A percentile compares a stretch with the other conserved stretches of the same genome.
phyloP scores from a whole-genome alignment of 2,329 filamentous ascomycete genomes.

The Colletotrichum sojae region DNA sequence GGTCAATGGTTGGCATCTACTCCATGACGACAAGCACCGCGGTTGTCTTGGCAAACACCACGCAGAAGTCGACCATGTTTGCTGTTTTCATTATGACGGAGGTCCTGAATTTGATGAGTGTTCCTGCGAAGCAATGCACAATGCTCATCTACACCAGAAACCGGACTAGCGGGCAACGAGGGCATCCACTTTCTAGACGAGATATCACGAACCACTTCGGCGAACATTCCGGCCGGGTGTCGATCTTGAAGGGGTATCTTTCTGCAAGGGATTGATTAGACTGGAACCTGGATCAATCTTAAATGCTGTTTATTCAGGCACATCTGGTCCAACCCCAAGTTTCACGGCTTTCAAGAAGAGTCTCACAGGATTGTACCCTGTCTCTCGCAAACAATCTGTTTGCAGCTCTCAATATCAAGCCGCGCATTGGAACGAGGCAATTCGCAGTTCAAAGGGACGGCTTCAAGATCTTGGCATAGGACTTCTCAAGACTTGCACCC shows the following conservation, averaged over 20 bases:
- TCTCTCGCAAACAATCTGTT: not conserved
- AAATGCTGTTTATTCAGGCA: not conserved
- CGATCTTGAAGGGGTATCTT: constrained; percentile 6
- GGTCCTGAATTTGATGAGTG: not conserved
- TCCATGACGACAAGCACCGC: constrained; percentile 8
- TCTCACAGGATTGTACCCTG: not conserved
- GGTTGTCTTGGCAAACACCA: not conserved
- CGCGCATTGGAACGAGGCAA: not conserved
- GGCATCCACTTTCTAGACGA: constrained; percentile 11
- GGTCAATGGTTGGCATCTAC: not conserved
- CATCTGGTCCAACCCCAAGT: not conserved
- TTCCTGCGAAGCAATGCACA: constrained; percentile 5
- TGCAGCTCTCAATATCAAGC: not conserved
- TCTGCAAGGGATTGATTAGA: not conserved
- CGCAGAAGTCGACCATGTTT: constrained; percentile 9
- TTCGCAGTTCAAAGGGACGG: not conserved
- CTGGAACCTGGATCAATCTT: not conserved
- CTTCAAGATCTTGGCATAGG: not conserved
- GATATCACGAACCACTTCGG: constrained; percentile 5
- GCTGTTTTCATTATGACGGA: not conserved
- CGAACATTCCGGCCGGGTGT: constrained; percentile 27
- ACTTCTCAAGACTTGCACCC: not conserved
- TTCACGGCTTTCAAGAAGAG: not conserved
- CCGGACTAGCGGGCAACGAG: not conserved
- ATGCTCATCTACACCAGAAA: constrained; percentile 1